A percentile compares a stretch with the other conserved stretches of the same genome.
Evolutionary conservation across 2,329 filamentous ascomycete genomes (phyloP).

Genomic region (Madurella mycetomatis): DNA sequence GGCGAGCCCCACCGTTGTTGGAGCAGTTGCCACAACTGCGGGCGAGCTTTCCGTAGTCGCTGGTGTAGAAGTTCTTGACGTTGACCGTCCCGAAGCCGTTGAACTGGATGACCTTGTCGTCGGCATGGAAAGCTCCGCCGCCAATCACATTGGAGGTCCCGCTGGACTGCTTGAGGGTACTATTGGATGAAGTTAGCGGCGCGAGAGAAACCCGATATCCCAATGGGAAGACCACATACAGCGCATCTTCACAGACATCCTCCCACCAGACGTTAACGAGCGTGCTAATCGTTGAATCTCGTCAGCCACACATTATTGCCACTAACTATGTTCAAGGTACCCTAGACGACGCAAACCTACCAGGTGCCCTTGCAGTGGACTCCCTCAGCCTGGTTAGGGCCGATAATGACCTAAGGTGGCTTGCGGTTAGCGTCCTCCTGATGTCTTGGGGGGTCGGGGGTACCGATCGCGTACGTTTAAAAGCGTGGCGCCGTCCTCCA

Average conservation of each 20-base stretch:
- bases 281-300: not conserved
- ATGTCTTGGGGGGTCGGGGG: not conserved
- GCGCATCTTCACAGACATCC: slow-evolving; percentile 15
- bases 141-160: slow-evolving; percentile 12
- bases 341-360: not conserved
- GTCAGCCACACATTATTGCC: not conserved
- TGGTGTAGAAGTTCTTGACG: slow-evolving; percentile 12
- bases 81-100: slow-evolving; percentile 14
- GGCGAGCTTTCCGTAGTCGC: slow-evolving; percentile 13
- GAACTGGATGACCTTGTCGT: slow-evolving; percentile 14
- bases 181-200: not conserved
- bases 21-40: slow-evolving; percentile 16
- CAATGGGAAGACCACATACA: not conserved
- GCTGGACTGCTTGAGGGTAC: slow-evolving; percentile 10
- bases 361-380: slow-evolving; percentile 15
- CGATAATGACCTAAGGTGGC: slow-evolving; percentile 5
- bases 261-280: slow-evolving; percentile 15
- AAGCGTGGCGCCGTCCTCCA: slow-evolving; percentile 13
- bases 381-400: slow-evolving; percentile 15
- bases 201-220: not conserved
- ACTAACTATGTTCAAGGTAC: not conserved
- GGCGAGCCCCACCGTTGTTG: slow-evolving; percentile 9
- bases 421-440: not conserved
- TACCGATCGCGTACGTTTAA: not conserved
- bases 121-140: slow-evolving; percentile 15